Evolutionary conservation across 2,329 filamentous ascomycete genomes (phyloP).

Genomic region (Apiospora pterosperma): DNA sequence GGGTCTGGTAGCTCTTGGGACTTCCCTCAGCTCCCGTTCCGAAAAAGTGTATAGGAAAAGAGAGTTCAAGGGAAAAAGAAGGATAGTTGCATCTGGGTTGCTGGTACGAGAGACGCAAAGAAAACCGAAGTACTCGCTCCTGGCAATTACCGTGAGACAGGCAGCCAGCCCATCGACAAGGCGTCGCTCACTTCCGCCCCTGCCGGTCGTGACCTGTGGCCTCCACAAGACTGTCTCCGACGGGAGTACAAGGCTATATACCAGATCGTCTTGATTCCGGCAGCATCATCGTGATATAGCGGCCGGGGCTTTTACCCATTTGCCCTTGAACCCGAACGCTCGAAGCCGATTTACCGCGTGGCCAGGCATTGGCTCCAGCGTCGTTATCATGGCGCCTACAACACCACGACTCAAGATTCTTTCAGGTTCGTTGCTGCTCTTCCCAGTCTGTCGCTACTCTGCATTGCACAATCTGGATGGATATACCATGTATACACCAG

Average conservation of each 20-base stretch:
- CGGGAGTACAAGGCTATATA: slow-evolving; percentile 4
- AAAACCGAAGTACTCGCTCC: slow-evolving; percentile 1
- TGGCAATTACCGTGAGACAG: slow-evolving; percentile 6
- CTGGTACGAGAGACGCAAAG: background rate
- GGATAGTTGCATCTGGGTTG: slow-evolving; percentile 4
- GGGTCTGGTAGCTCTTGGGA: background rate
- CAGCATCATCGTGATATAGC: slow-evolving; percentile 5
- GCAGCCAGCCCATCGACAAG: background rate
- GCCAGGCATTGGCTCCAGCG: slow-evolving; percentile 15
- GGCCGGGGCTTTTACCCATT: background rate
- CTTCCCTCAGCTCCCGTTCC: slow-evolving; percentile 1
- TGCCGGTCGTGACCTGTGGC: slow-evolving; percentile 6
- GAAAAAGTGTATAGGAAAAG: background rate
- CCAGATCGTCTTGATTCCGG: background rate
- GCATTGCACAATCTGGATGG: background rate
- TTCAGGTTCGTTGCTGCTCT: slow-evolving; percentile 48
- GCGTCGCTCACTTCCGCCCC: slow-evolving; percentile 10
- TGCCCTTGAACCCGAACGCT: background rate
- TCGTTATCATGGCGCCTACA: slow-evolving; percentile 54
- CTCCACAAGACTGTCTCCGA: slow-evolving; percentile 4
- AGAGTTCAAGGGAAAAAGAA: background rate
- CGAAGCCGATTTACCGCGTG: slow-evolving; percentile 17
- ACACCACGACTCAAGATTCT: slow-evolving; percentile 58
- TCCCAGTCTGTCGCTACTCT: slow-evolving; percentile 4
- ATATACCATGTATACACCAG: background rate